phyloP scores from a whole-genome alignment of 1,284 basidiomycete genomes.

The Papiliotrema flavescens region DNA sequence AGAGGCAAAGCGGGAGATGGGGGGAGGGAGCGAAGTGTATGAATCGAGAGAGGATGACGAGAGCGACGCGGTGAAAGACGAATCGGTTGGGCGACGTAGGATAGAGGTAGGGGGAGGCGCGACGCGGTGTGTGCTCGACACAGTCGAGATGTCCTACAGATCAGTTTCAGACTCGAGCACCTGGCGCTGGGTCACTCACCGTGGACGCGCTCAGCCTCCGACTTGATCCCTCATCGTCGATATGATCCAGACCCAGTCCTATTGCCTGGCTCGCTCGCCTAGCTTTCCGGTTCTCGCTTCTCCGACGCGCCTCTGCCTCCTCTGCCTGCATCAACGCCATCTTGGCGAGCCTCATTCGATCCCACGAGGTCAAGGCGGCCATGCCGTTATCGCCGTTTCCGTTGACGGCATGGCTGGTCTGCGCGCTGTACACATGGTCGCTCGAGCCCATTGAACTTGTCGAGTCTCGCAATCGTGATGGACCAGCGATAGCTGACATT shows the following conservation, averaged over 20 bases:
- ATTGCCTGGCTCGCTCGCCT: not conserved
- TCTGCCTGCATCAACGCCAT: constrained; percentile 7
- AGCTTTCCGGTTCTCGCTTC: not conserved
- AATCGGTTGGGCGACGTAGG: constrained; percentile 2
- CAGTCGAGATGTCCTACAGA: not conserved
- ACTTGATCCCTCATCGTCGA: not conserved
- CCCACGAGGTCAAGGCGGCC: constrained; percentile 4
- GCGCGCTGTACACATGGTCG: not conserved
- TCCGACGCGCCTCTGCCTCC: constrained; percentile 5
- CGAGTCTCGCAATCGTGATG: not conserved
- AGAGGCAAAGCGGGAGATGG: not conserved
- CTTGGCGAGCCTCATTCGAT: constrained; percentile 14
- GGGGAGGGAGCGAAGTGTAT: not conserved
- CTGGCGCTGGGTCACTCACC: not conserved
- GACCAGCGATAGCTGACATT: not conserved
- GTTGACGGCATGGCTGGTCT: not conserved
- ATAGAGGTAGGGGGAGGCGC: not conserved
- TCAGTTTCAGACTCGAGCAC: not conserved
- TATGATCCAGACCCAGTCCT: not conserved
- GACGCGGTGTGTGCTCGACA: not conserved
- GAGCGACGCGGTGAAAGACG: constrained; percentile 7
- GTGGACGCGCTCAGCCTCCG: not conserved
- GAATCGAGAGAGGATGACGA: not conserved
- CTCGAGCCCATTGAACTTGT: not conserved
- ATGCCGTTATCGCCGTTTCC: not conserved